Evolutionary conservation across 495 filamentous ascomycete species (phyloP), one percentile per base, ranked within the genome.

Genomic region (Pyrenopolyporus hunteri): DNA sequence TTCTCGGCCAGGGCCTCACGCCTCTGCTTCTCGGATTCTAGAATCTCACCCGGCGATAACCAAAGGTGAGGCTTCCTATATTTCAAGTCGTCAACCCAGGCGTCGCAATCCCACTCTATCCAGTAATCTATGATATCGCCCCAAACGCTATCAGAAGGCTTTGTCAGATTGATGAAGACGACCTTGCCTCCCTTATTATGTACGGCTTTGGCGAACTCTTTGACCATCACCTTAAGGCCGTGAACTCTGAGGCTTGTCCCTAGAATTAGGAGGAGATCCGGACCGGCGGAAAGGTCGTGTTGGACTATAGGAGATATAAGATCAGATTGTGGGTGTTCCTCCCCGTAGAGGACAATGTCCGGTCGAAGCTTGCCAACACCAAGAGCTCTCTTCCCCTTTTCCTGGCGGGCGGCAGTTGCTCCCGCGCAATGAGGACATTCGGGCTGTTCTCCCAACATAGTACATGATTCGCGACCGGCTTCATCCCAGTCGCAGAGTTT

Each of bases 21-120:
- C 36, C 32, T 69, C 36, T 69, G 69, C 40, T 70, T 76, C 31
- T 75, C 72, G 9, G 65, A 63, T 11, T 76, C 73, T 0, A 68
- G 51, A 9, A 72, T 46, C 2, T 68, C 70, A 2, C 74, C 76
- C 8, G 75, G 76, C 1, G 78, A 77, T 14, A 81, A 60, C 84
- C 84, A 88, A 7, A 88, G 74, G 32, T 80, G 80, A 4, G 74
- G 75, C 54, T 84, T 80, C 49, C 81, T 74, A 35, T 73, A 56
- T 58, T 81, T 83, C 54, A 89, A 67, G 50, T 86, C 82, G 19
- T 74, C 70, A 10, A 89, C 85, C 85, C 86, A 89, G n/a, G 75
- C 79, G 54, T 89, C 87, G 45, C 87, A 89, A 52, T 89, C 87
- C 85, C 86, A 88, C 23, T 85, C 78, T 2, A 89, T 78, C 80